Base-by-base conservation (phyloP, 2,329 filamentous ascomycete species). In the Alternaria sp. region DNA sequence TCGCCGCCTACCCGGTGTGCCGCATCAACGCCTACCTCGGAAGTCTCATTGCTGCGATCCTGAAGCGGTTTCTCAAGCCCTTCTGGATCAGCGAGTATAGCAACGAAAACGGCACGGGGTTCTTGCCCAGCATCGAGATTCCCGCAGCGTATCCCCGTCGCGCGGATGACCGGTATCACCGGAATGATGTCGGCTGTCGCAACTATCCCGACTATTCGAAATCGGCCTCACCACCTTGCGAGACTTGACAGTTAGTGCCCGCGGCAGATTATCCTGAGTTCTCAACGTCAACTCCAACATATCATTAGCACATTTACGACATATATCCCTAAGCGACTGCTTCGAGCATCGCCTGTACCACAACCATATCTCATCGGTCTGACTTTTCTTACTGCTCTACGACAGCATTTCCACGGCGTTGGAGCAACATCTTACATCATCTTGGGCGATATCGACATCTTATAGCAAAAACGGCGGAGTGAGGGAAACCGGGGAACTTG, bases 61-160 rank as follows among this genome's bases (percentile, higher is more conserved):
- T 71, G 40, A 26, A 52, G n/a, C 58, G 53, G 3, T 5, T 71
- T 1, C 46, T 72, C n/a, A 2, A 25, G 59, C 11, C 57, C 64
- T 53, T 67, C 2, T 72, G 66, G 65, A 4, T 74, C 7, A 52
- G 51, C 8, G 61, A 69, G 17, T 70, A 73, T 25, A 56, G 36
- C 32, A 72, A 67, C n/a, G 66, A 67, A 2, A 56, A 61, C 3
- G 65, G 68, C 3, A 36, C 49, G 1, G 66, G 62, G 0, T 45
- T 67, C 1, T 13, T 74, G 1, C 69, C 71, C 1, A 67, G 68
- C 19, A 46, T 73, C 10, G 72, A 74, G 47, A 62, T 74, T 12
- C 72, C 72, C 13, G 13, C 23, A 4, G 8, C 43, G 1, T 19
- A 17, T n/a, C 4, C n/a, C 9, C 43, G 17, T 3, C 53, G 13